Conservation (phyloP, 148 eudicot species). For the Rheum nobile region DNA sequence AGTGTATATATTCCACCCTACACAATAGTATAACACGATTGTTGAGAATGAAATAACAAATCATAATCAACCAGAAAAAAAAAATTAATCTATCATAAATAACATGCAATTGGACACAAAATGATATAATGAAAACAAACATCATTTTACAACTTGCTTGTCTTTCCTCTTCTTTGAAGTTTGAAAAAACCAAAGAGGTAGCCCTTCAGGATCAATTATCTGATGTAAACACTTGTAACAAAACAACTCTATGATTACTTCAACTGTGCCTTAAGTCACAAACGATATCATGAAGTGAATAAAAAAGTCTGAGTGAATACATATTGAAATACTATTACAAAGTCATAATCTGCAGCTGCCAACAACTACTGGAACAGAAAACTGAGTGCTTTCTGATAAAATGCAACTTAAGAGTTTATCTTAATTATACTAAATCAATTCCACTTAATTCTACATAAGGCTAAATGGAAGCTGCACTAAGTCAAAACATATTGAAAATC, state of each 20-base stretch:
- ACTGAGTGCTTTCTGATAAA: background rate
- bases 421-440: background rate
- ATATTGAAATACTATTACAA: background rate
- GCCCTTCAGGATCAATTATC: background rate
- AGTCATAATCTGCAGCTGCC: background rate
- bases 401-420: background rate
- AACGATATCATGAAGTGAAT: background rate
- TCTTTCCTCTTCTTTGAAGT: background rate
- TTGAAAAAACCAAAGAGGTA: background rate
- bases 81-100: background rate
- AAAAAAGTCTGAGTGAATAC: background rate
- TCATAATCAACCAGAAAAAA: background rate
- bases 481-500: background rate
- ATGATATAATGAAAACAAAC: background rate
- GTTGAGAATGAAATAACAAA: conserved; percentile 7
- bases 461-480: background rate
- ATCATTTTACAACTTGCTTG: background rate
- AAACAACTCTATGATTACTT: background rate
- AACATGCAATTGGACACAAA: background rate
- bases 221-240: background rate
- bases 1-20: conserved; percentile 96
- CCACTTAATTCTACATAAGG: background rate
- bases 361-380: background rate
- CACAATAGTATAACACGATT: background rate
- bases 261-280: background rate